A percentile compares a stretch with the other conserved stretches of the same genome.
Conservation (phyloP, 202 grass and related monocot genomes). For the Carex arenaria region DNA sequence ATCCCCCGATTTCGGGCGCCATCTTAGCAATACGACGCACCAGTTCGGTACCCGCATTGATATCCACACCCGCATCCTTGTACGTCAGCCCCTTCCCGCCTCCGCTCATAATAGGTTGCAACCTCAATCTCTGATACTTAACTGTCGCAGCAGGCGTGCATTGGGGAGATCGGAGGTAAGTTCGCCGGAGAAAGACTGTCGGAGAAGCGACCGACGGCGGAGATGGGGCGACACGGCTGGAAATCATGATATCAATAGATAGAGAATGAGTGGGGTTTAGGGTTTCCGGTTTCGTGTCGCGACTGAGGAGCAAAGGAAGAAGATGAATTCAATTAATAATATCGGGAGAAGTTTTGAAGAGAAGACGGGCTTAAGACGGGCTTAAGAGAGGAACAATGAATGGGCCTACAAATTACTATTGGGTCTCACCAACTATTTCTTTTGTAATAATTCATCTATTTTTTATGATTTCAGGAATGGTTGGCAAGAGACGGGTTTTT, state of each 20-base stretch:
- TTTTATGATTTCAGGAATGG: too few relatives aligned
- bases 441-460: too few relatives aligned
- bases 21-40: constrained; percentile 70
- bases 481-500: too few relatives aligned
- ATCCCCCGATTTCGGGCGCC: constrained; percentile 80
- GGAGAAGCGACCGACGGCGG: background rate
- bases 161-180: background rate
- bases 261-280: background rate
- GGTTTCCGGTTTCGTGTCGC: background rate
- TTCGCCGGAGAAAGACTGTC: background rate
- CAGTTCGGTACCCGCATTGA: constrained; percentile 75
- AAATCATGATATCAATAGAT: background rate
- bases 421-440: too few relatives aligned
- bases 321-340: background rate
- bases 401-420: background rate
- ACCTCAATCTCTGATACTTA: constrained; percentile 1
- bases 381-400: background rate
- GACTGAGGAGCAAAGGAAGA: background rate
- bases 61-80: constrained; percentile 76
- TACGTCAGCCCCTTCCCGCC: constrained; percentile 44
- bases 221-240: background rate
- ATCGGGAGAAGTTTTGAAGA: background rate
- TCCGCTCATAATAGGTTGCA: background rate
- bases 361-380: background rate
- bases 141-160: background rate